Percentiles rank a stretch among this genome's conserved stretches.
These are phyloP conservation scores for Mycena pura DNA, from an alignment of 768 basidiomycete genomes.

Conservation along the genomic window DNA sequence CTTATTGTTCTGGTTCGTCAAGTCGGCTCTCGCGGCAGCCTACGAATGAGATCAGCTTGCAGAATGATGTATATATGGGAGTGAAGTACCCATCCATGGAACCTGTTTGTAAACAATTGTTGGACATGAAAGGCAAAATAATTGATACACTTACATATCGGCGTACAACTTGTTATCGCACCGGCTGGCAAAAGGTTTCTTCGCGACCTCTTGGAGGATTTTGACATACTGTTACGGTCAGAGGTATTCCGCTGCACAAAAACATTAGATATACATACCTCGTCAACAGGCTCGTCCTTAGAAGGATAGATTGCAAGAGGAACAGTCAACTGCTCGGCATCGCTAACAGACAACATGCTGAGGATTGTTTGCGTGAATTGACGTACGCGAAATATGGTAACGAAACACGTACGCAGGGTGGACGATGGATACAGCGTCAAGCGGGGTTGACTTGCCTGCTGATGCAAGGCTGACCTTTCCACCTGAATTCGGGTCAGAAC, in stretches of 20 bases:
- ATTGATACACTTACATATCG: slow-evolving; percentile 45
- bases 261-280: slow-evolving; percentile 48
- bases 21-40: slow-evolving; percentile 66
- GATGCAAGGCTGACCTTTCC: slow-evolving; percentile 56
- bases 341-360: slow-evolving; percentile 59
- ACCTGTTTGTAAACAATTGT: slow-evolving; percentile 41
- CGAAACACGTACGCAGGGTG: slow-evolving; percentile 61
- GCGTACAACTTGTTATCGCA: slow-evolving; percentile 58
- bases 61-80: neutral
- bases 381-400: neutral
- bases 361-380: neutral
- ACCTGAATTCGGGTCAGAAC: slow-evolving; percentile 35
- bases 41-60: neutral
- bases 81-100: slow-evolving; percentile 57
- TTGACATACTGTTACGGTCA: slow-evolving; percentile 35
- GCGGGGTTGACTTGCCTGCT: slow-evolving; percentile 48
- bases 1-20: slow-evolving; percentile 62
- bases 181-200: slow-evolving; percentile 57
- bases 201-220: slow-evolving; percentile 52
- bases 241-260: neutral
- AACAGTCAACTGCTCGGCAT: slow-evolving; percentile 56
- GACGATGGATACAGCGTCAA: slow-evolving; percentile 55
- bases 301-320: slow-evolving; percentile 65
- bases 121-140: neutral
- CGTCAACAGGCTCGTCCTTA: slow-evolving; percentile 61